These are phyloP conservation scores for Casuarina glauca DNA, from an alignment of 306 rosid species.

Conservation along the genomic window DNA sequence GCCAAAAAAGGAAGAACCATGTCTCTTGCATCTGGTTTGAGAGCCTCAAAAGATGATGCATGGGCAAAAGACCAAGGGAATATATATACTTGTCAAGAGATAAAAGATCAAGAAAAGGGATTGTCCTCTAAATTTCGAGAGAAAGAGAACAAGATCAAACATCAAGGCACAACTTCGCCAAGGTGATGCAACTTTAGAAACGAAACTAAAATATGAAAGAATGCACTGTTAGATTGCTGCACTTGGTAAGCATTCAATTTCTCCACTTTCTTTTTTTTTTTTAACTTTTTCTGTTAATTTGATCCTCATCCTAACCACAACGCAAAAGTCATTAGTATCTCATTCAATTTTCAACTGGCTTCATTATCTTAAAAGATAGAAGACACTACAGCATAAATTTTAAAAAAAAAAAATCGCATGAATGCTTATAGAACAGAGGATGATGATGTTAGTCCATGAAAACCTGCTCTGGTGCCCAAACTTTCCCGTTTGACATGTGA, in stretches of 20 bases:
- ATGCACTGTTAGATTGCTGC: neutral
- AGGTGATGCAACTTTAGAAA: neutral
- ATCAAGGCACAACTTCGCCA: neutral
- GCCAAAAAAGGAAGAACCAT: neutral
- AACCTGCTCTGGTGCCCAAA: neutral
- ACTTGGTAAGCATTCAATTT: neutral
- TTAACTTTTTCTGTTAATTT: neutral
- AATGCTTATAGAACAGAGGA: neutral
- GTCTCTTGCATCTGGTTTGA: neutral
- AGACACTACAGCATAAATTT: neutral
- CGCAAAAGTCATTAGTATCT: neutral
- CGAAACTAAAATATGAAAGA: neutral
- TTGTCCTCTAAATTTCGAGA: neutral
- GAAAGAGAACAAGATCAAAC: too few relatives aligned
- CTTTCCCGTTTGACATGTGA: neutral
- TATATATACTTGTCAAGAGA: neutral
- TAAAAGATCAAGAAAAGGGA: neutral
- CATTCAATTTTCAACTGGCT: too few relatives aligned
- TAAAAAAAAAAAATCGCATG: neutral
- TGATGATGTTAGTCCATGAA: neutral
- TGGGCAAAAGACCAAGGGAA: neutral
- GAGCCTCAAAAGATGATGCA: neutral
- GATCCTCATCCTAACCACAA: neutral
- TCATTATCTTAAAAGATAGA: neutral
- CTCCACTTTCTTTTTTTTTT: neutral